phyloP scores from a whole-genome alignment of 306 rosid species.

The Sicyos edulis region DNA sequence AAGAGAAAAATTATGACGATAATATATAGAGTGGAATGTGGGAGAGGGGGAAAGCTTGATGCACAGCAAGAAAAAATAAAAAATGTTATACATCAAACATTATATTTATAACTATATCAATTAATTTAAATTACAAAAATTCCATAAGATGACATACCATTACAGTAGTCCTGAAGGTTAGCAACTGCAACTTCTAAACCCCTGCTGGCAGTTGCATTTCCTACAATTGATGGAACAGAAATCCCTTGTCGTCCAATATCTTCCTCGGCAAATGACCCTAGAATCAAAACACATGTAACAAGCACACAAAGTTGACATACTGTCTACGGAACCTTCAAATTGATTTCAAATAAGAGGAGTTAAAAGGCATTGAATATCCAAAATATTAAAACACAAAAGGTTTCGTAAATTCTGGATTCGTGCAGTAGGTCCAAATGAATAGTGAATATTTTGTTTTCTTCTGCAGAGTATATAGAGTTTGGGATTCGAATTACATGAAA shows the following conservation, averaged over 20 bases:
- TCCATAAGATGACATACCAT: constrained; percentile 44
- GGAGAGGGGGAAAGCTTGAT: background rate
- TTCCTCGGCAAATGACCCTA: constrained; percentile 98
- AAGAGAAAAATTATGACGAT: background rate
- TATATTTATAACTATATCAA: background rate
- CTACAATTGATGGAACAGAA: constrained; percentile 54
- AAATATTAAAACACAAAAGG: background rate
- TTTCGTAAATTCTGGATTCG: background rate
- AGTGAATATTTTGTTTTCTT: constrained; percentile 4
- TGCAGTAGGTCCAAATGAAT: background rate
- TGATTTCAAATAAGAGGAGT: background rate
- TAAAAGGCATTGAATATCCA: background rate
- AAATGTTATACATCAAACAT: background rate
- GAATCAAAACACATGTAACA: constrained; percentile 19
- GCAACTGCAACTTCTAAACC: constrained; percentile 99
- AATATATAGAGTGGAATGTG: background rate
- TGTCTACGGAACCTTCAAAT: background rate
- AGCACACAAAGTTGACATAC: constrained; percentile 10
- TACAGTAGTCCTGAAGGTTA: constrained; percentile 96
- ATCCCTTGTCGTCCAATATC: constrained; percentile 86
- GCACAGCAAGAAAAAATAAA: background rate
- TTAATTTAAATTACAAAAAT: background rate
- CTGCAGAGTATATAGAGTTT: background rate
- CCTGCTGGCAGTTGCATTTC: constrained; percentile 91
- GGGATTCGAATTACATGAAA: background rate